These are phyloP conservation scores for Leishmania amazonensis DNA, from an alignment of 208 protist genomes.

Conservation along the genomic window DNA sequence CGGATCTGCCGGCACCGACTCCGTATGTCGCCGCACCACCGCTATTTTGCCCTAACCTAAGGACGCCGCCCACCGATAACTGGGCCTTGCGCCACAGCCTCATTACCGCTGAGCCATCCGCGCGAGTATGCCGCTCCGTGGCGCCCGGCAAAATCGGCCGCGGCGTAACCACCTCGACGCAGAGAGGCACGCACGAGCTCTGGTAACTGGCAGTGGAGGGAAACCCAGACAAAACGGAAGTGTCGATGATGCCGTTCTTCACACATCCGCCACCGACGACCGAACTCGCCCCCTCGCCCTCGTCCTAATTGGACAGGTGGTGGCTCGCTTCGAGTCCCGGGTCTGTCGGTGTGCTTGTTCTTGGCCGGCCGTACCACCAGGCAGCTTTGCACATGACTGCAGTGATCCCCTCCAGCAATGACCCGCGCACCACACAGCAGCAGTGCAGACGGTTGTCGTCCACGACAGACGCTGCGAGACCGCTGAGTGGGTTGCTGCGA, in stretches of 20 bases:
- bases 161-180: slow-evolving; percentile 15
- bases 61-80: not conserved
- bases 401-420: slow-evolving; percentile 8
- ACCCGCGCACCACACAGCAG: slow-evolving; percentile 6
- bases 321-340: not conserved
- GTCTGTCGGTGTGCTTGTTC: not conserved
- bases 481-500: not conserved
- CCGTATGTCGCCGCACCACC: not conserved
- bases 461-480: not conserved
- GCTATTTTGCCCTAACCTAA: not conserved
- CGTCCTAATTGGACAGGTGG: not conserved
- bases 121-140: not conserved
- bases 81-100: not conserved
- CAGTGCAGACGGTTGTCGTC: not conserved
- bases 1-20: not conserved
- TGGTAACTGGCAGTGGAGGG: not conserved
- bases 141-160: not conserved
- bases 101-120: not conserved
- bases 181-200: slow-evolving; percentile 10
- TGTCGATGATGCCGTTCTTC: not conserved
- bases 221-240: not conserved
- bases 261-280: not conserved
- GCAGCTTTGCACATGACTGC: slow-evolving; percentile 5
- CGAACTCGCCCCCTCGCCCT: not conserved
- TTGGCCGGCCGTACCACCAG: slow-evolving; percentile 16